These are phyloP conservation scores for Verticillium longisporum DNA, from an alignment of 2,329 filamentous ascomycete species.

Conservation along the genomic window DNA sequence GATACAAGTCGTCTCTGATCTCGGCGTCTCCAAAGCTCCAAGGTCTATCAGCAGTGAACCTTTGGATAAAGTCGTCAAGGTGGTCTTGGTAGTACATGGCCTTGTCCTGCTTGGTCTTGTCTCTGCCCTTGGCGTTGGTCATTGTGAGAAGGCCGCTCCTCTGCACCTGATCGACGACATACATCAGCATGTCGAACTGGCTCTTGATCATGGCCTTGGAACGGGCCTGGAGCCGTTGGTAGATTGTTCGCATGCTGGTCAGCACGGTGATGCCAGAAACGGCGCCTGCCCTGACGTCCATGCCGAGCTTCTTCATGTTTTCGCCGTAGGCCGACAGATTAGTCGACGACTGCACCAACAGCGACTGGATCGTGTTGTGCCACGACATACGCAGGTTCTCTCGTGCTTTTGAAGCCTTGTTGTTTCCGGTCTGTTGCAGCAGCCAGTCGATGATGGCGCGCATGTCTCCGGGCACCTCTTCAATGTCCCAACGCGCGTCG, in stretches of 20 bases:
- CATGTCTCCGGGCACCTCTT: constrained; percentile 8
- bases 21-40: not conserved
- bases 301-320: not conserved
- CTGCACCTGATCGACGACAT: not conserved
- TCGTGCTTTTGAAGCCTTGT: not conserved
- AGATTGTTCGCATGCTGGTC: not conserved
- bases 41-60: not conserved
- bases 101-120: constrained; percentile 1
- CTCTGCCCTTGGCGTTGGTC: not conserved
- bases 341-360: not conserved
- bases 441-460: not conserved
- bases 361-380: not conserved
- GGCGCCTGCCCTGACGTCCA: not conserved
- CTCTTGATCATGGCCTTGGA: constrained; percentile 9
- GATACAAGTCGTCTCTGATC: not conserved
- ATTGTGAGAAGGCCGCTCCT: not conserved
- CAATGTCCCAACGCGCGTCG: constrained; percentile 18
- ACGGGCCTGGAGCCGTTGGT: not conserved
- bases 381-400: constrained; percentile 1
- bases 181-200: constrained; percentile 15
- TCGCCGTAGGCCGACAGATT: not conserved
- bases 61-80: constrained; percentile 4
- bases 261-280: not conserved
- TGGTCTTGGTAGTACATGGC: constrained; percentile 6
- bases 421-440: not conserved